phyloP scores from a whole-genome alignment of 2,329 filamentous ascomycete genomes.

The Coccinonectria pachysandricola region DNA sequence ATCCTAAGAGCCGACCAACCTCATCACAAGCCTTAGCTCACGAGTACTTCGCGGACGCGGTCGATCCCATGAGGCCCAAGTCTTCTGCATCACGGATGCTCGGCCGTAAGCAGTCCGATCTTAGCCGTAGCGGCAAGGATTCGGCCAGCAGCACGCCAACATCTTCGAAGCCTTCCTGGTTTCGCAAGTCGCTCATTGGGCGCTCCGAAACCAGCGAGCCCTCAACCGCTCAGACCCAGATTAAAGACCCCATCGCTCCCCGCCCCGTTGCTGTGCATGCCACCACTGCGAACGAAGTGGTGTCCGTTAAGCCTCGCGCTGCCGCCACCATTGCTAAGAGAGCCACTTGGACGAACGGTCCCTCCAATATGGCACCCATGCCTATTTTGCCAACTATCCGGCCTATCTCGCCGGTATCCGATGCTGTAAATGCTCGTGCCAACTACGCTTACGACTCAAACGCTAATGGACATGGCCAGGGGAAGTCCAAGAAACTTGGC shows the following conservation, averaged over 20 bases:
- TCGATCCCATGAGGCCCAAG: slow-evolving; percentile 87
- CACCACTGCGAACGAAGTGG: slow-evolving; percentile 30
- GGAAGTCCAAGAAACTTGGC: slow-evolving; percentile 84
- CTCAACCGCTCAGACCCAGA: slow-evolving; percentile 34
- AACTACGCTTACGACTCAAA: slow-evolving; percentile 50
- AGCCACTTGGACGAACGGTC: slow-evolving; percentile 85
- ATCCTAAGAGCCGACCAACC: slow-evolving; percentile 83
- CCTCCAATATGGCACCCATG: slow-evolving; percentile 76
- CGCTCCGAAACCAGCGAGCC: slow-evolving; percentile 60
- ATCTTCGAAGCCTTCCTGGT: slow-evolving; percentile 87
- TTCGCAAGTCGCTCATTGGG: slow-evolving; percentile 85
- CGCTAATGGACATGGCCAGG: slow-evolving; percentile 35
- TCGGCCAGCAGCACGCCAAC: slow-evolving; percentile 42
- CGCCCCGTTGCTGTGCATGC: slow-evolving; percentile 35
- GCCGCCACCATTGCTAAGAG: slow-evolving; percentile 66
- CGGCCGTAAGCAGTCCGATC: slow-evolving; percentile 81
- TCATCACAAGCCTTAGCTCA: slow-evolving; percentile 90
- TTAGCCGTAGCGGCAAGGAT: slow-evolving; percentile 60
- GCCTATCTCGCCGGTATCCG: slow-evolving; percentile 92
- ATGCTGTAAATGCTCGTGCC: slow-evolving; percentile 82
- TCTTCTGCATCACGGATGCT: slow-evolving; percentile 76
- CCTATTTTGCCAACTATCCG: slow-evolving; percentile 90
- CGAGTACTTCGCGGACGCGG: slow-evolving; percentile 86
- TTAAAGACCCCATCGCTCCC: slow-evolving; percentile 36
- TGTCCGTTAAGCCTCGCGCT: slow-evolving; percentile 29